Conservation (phyloP, 202 grass and related monocot species). For the Tripidium arundinaceum region DNA sequence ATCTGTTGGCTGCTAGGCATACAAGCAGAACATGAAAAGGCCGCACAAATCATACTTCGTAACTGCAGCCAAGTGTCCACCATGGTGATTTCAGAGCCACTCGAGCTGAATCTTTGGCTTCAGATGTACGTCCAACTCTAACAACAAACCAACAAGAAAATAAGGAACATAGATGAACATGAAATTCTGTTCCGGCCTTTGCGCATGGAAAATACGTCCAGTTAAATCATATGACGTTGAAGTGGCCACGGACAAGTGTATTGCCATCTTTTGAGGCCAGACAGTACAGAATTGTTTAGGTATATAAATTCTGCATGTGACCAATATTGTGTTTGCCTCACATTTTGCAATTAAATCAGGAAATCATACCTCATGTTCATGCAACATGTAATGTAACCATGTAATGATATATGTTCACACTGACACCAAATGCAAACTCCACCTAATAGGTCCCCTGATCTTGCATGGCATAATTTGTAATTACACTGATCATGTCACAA, state of each 20-base stretch:
- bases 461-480: neutral
- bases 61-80: conserved; percentile 91
- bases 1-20: neutral
- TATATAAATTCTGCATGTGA: too few relatives aligned
- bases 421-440: neutral
- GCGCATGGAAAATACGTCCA: neutral
- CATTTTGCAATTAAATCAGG: neutral
- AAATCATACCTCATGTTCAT: neutral
- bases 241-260: neutral
- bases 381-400: conserved; percentile 2
- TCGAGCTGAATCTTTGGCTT: conserved; percentile 88
- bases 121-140: conserved; percentile 70
- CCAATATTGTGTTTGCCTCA: neutral
- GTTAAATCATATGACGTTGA: neutral
- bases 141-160: neutral
- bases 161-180: neutral
- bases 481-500: conserved; percentile 8
- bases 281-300: neutral
- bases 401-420: neutral
- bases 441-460: neutral
- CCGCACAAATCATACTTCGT: conserved; percentile 59
- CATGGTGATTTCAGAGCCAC: conserved; percentile 90
- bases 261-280: neutral
- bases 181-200: neutral
- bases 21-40: neutral